Percentiles rank a stretch among this genome's conserved stretches.
Evolutionary conservation across 768 basidiomycete species (phyloP).

Genomic region (Trametes villosa): DNA sequence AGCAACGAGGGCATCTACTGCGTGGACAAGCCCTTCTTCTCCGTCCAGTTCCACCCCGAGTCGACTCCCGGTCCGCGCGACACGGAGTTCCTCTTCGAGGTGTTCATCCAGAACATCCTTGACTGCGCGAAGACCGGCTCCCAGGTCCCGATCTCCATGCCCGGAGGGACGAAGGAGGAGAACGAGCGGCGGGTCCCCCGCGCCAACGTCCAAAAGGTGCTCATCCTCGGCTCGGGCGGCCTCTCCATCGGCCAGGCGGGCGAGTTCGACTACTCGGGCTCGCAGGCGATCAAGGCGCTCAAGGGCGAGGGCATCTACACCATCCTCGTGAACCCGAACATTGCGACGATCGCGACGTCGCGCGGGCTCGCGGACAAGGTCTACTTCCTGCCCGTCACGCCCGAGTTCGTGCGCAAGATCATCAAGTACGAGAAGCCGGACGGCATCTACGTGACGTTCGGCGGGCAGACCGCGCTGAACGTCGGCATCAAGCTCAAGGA

Average conservation of each 20-base stretch:
- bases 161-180: conserved; percentile 80
- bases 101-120: conserved; percentile 87
- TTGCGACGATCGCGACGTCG: conserved; percentile 97
- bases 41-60: conserved; percentile 99
- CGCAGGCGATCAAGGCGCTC: conserved; percentile 98
- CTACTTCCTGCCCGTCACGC: conserved; percentile 98
- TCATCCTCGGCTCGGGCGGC: conserved; percentile 97
- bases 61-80: conserved; percentile 96
- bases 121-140: conserved; percentile 67
- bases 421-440: conserved; percentile 99
- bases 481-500: conserved; percentile 98
- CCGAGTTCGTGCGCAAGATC: conserved; percentile 97
- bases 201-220: conserved; percentile 85
- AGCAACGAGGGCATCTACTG: conserved; percentile 98
- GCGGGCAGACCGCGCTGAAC: conserved; percentile 95
- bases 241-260: conserved; percentile 98
- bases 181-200: conserved; percentile 76
- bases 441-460: conserved; percentile 98
- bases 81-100: conserved; percentile 98
- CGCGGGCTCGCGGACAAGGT: conserved; percentile 99
- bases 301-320: conserved; percentile 99
- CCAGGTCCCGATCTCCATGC: conserved; percentile 65
- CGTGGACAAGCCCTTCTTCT: conserved; percentile 93
- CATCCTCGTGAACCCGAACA: conserved; percentile 98
- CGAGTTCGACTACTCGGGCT: conserved; percentile 99